phyloP scores from a whole-genome alignment of 2,329 filamentous ascomycete species.

The Fusarium ramigenum region DNA sequence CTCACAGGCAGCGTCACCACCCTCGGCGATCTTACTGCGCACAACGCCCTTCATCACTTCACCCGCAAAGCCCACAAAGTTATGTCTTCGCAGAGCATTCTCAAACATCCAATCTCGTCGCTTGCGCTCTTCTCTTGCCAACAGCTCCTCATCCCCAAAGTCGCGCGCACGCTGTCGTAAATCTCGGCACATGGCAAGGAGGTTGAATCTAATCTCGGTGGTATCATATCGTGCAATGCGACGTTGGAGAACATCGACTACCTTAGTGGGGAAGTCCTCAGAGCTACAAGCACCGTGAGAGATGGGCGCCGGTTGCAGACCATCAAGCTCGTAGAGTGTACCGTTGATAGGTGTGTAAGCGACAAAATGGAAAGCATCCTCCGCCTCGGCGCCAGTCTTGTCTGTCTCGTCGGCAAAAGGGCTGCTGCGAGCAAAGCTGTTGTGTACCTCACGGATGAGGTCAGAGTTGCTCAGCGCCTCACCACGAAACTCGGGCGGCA shows the following conservation, averaged over 20 bases:
- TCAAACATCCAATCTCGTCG: conserved; percentile 91
- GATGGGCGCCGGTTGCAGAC: conserved; percentile 91
- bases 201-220: conserved; percentile 93
- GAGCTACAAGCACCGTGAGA: conserved; percentile 79
- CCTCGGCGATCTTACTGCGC: conserved; percentile 74
- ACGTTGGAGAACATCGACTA: conserved; percentile 86
- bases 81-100: conserved; percentile 90
- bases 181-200: conserved; percentile 91
- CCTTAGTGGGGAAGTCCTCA: conserved; percentile 79
- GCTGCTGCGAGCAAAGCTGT: conserved; percentile 86
- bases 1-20: conserved; percentile 71
- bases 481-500: conserved; percentile 77
- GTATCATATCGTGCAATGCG: conserved; percentile 86
- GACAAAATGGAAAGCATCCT: conserved; percentile 98
- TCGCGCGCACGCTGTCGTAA: conserved; percentile 79
- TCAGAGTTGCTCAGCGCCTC: conserved; percentile 71
- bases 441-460: conserved; percentile 82
- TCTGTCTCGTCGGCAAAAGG: conserved; percentile 94
- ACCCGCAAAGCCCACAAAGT: conserved; percentile 95
- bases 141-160: conserved; percentile 81
- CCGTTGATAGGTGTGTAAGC: conserved; percentile 87
- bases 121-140: conserved; percentile 85
- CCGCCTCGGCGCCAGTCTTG: conserved; percentile 66
- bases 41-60: conserved; percentile 90
- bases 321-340: conserved; percentile 92